These are phyloP conservation scores for Aristolochia californica DNA, from an alignment of 164 flowering plant genomes.

Conservation along the genomic window DNA sequence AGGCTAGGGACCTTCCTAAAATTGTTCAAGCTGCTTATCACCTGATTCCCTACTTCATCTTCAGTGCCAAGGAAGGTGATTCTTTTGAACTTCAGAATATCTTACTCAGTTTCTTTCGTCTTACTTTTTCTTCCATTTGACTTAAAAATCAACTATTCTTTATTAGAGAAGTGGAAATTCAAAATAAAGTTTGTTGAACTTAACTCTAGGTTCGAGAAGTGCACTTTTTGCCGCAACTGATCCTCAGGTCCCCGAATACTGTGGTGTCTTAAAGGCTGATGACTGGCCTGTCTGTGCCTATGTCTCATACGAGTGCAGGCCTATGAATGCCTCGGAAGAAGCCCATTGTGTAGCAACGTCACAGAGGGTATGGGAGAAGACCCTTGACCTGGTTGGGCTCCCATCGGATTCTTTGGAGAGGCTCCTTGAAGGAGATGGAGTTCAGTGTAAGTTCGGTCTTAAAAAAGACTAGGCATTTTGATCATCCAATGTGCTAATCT, in stretches of 20 bases:
- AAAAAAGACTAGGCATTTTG: conserved; percentile 7
- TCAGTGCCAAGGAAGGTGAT: conserved; percentile 75
- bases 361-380: conserved; percentile 78
- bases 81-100: conserved; percentile 4
- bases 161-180: too few relatives aligned
- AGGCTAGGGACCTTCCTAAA: conserved; percentile 93
- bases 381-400: conserved; percentile 80
- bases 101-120: background rate
- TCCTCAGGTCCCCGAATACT: conserved; percentile 79
- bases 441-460: conserved; percentile 49
- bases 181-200: background rate
- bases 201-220: conserved; percentile 72
- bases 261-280: conserved; percentile 69
- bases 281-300: conserved; percentile 92
- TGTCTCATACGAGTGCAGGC: conserved; percentile 80
- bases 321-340: conserved; percentile 90
- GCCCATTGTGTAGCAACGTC: conserved; percentile 70
- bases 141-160: too few relatives aligned
- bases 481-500: background rate
- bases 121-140: background rate
- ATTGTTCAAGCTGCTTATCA: conserved; percentile 71
- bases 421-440: conserved; percentile 68
- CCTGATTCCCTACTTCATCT: conserved; percentile 81
- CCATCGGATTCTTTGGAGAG: conserved; percentile 79
- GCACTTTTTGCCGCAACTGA: conserved; percentile 93